A percentile compares a stretch with the other conserved stretches of the same genome.
These are phyloP conservation scores for Sambucus nigra DNA, from an alignment of 129 eudicot species.

Conservation along the genomic window DNA sequence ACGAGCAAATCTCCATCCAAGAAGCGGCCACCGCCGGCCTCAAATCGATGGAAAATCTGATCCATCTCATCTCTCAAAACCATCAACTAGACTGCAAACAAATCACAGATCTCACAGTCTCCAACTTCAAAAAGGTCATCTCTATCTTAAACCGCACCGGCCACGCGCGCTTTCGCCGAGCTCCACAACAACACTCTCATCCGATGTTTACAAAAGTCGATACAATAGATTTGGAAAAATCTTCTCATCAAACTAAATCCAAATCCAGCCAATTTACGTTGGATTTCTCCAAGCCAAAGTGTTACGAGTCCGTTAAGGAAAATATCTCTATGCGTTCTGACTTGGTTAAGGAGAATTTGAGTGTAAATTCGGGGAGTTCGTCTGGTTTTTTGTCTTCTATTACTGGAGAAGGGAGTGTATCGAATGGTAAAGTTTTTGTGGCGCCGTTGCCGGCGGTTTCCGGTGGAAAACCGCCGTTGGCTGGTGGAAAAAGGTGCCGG, in stretches of 20 bases:
- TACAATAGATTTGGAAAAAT: no score
- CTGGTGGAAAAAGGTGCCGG: constrained; percentile 40
- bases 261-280: neutral
- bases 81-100: constrained; percentile 19
- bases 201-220: no score
- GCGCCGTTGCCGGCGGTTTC: constrained; percentile 42
- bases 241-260: no score
- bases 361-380: constrained; percentile 36
- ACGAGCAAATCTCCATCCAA: constrained; percentile 30
- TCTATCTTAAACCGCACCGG: constrained; percentile 51
- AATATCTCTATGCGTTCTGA: neutral
- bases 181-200: neutral
- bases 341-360: constrained; percentile 9
- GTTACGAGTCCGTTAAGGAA: neutral
- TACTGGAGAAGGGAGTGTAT: constrained; percentile 55
- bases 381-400: constrained; percentile 52
- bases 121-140: neutral
- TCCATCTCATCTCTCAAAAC: constrained; percentile 18
- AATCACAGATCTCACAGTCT: constrained; percentile 4
- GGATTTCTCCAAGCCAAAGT: neutral
- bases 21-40: constrained; percentile 36
- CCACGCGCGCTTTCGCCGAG: constrained; percentile 69
- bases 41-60: constrained; percentile 33
- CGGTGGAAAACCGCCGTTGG: constrained; percentile 52
- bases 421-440: constrained; percentile 42